These are phyloP conservation scores for Kwoniella botswanensis DNA, from an alignment of 768 basidiomycete species.

Conservation along the genomic window DNA sequence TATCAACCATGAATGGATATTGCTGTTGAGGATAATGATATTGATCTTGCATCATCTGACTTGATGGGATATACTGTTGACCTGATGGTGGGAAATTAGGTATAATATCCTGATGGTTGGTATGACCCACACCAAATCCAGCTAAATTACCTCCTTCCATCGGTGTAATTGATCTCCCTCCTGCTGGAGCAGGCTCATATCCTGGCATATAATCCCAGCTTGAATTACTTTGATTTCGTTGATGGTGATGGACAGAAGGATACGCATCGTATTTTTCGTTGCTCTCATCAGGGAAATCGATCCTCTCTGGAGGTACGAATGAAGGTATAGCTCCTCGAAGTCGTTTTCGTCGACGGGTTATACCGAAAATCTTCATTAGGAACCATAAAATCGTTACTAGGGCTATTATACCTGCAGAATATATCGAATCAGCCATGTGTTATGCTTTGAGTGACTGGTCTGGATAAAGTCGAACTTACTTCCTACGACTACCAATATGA, in stretches of 20 bases:
- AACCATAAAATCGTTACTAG: conserved; percentile 8
- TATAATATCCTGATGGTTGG: background rate
- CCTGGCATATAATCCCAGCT: background rate
- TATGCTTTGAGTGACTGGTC: no score
- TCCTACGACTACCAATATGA: conserved; percentile 23
- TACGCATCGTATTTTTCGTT: background rate
- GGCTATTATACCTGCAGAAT: background rate
- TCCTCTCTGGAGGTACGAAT: conserved; percentile 14
- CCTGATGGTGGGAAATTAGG: background rate
- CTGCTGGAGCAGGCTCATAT: no score
- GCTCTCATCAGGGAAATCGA: conserved; percentile 6
- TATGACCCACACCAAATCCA: background rate
- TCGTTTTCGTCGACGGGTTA: background rate
- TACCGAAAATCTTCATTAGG: conserved; percentile 7
- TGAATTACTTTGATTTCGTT: background rate
- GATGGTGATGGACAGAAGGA: conserved; percentile 1
- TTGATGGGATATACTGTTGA: background rate
- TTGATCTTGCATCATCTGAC: background rate
- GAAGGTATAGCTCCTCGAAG: conserved; percentile 12
- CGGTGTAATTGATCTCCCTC: conserved; percentile 5
- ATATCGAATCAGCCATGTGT: background rate
- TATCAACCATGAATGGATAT: background rate
- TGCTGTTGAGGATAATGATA: background rate
- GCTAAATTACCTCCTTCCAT: conserved; percentile 5
- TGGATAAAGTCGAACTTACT: no score